These are phyloP conservation scores for Microcyclosporella mali DNA, from an alignment of 2,329 filamentous ascomycete species.

Conservation along the genomic window DNA sequence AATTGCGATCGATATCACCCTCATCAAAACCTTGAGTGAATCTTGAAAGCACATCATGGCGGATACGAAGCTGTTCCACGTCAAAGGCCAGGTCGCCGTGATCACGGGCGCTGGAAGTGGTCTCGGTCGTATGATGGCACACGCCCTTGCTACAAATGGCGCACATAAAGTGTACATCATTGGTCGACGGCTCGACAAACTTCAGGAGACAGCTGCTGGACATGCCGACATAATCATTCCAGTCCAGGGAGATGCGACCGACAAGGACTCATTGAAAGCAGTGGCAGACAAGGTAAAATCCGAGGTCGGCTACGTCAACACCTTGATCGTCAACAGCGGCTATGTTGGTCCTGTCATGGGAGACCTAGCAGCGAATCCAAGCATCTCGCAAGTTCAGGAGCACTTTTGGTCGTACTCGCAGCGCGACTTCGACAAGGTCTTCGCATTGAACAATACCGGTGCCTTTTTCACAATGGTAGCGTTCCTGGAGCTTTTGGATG, in stretches of 20 bases:
- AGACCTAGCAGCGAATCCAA: background rate
- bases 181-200: constrained; percentile 40
- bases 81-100: constrained; percentile 47
- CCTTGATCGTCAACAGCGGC: constrained; percentile 7
- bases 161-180: constrained; percentile 49
- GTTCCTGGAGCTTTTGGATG: constrained; percentile 42
- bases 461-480: constrained; percentile 39
- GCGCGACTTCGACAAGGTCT: constrained; percentile 20
- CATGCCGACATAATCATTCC: constrained; percentile 31
- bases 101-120: constrained; percentile 50
- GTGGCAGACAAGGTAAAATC: constrained; percentile 34
- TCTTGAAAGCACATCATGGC: too few relatives aligned
- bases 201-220: constrained; percentile 40
- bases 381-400: constrained; percentile 6
- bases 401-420: constrained; percentile 8
- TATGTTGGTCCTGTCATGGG: background rate
- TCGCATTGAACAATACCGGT: constrained; percentile 41
- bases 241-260: constrained; percentile 40
- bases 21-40: too few relatives aligned
- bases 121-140: constrained; percentile 41
- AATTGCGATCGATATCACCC: too few relatives aligned
- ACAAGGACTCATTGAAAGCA: constrained; percentile 35
- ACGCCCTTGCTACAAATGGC: constrained; percentile 39
- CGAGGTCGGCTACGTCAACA: constrained; percentile 28
- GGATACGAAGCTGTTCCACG: constrained; percentile 34